phyloP scores from a whole-genome alignment of 2,329 filamentous ascomycete species.

The Endothia cerciana region DNA sequence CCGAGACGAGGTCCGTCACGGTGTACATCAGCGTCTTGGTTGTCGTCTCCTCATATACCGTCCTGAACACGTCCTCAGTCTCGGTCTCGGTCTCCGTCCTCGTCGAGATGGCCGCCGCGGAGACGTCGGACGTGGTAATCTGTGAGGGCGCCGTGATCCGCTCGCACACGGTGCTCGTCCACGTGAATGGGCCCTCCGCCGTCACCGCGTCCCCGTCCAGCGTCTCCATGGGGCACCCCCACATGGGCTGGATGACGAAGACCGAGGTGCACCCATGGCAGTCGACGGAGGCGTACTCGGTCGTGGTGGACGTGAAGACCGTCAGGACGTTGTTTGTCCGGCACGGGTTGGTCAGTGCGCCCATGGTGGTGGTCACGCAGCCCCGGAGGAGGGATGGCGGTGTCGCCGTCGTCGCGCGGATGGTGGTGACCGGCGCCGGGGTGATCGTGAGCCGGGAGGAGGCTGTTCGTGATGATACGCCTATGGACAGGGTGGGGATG shows the following conservation, averaged over 20 bases:
- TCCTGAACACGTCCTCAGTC: neutral
- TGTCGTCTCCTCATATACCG: neutral
- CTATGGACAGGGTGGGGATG: neutral
- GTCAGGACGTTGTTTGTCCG: slow-evolving; percentile 36
- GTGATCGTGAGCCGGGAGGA: neutral
- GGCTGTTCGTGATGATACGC: neutral
- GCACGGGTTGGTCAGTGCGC: slow-evolving; percentile 36
- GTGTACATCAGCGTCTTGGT: neutral
- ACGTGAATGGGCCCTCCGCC: slow-evolving; percentile 32
- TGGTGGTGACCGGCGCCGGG: neutral
- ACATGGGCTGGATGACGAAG: slow-evolving; percentile 30
- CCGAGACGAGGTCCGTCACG: neutral
- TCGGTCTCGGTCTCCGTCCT: neutral
- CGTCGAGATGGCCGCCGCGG: neutral
- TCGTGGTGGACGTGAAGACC: slow-evolving; percentile 19
- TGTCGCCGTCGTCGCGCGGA: neutral
- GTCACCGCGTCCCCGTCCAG: slow-evolving; percentile 29
- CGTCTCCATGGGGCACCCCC: slow-evolving; percentile 35
- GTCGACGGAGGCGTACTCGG: slow-evolving; percentile 33
- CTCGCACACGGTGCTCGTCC: slow-evolving; percentile 37
- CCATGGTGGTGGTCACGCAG: slow-evolving; percentile 37
- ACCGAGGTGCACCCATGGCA: slow-evolving; percentile 40
- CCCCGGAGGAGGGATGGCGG: neutral
- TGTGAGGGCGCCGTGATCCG: slow-evolving; percentile 15
- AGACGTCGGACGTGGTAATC: no score